These are phyloP conservation scores for Saturnispora galanensis DNA, from an alignment of 805 yeast species.

Conservation along the genomic window DNA sequence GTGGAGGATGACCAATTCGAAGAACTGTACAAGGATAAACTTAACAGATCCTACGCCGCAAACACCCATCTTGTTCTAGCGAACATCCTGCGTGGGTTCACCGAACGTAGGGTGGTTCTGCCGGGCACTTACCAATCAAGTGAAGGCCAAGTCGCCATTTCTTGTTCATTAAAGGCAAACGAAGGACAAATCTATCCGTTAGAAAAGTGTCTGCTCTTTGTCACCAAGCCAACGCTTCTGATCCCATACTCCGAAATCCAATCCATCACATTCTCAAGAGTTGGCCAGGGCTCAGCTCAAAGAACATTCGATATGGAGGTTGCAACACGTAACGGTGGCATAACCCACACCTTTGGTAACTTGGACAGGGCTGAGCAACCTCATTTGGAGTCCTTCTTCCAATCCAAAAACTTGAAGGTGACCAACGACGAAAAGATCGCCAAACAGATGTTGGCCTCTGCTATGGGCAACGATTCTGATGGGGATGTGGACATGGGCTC, in stretches of 20 bases:
- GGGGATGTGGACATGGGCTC: constrained; percentile 58
- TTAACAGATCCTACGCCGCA: constrained; percentile 62
- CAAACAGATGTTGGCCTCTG: constrained; percentile 69
- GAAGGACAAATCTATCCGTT: constrained; percentile 93
- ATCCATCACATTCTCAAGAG: constrained; percentile 74
- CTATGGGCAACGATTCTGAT: constrained; percentile 50
- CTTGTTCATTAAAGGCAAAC: constrained; percentile 88
- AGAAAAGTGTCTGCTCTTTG: constrained; percentile 82
- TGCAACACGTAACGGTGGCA: constrained; percentile 51
- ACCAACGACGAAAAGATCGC: constrained; percentile 87
- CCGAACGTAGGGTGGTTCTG: constrained; percentile 73
- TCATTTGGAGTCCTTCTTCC: constrained; percentile 63
- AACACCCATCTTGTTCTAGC: constrained; percentile 80
- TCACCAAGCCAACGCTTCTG: constrained; percentile 88
- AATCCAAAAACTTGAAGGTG: constrained; percentile 66
- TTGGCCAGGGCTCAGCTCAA: constrained; percentile 71
- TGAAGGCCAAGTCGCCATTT: constrained; percentile 73
- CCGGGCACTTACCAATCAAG: constrained; percentile 78
- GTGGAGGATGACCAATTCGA: constrained; percentile 75
- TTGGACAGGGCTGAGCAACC: constrained; percentile 86
- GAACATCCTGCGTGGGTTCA: constrained; percentile 81
- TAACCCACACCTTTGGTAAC: constrained; percentile 76
- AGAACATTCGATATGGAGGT: constrained; percentile 92
- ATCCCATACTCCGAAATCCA: constrained; percentile 79
- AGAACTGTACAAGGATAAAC: constrained; percentile 60